Conservation (phyloP, 2,329 filamentous ascomycete genomes). For the Fusarium penzigii region DNA sequence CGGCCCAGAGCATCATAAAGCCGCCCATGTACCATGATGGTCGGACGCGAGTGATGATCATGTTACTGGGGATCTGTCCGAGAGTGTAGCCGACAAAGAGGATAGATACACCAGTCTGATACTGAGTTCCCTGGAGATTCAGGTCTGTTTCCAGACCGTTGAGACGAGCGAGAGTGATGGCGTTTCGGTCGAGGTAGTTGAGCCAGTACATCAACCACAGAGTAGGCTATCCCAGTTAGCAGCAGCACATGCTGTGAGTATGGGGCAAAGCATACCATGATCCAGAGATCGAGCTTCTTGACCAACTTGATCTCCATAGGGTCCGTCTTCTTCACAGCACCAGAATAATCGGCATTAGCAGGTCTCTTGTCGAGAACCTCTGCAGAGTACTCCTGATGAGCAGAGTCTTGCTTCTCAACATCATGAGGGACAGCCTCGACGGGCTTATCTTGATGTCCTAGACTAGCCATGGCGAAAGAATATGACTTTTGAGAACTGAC, state of each 20-base stretch:
- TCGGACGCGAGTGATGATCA: slow-evolving; percentile 42
- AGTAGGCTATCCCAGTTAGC: neutral
- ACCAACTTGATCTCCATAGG: slow-evolving; percentile 21
- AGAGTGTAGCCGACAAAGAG: slow-evolving; percentile 45
- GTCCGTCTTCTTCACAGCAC: slow-evolving; percentile 20
- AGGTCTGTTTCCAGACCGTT: slow-evolving; percentile 28
- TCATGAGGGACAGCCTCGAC: slow-evolving; percentile 7
- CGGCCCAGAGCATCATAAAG: slow-evolving; percentile 48
- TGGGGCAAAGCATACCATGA: slow-evolving; percentile 10
- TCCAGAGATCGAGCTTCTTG: slow-evolving; percentile 21
- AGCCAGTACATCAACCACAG: slow-evolving; percentile 38
- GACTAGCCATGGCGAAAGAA: slow-evolving; percentile 9
- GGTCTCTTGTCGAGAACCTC: slow-evolving; percentile 19
- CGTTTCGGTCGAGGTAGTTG: slow-evolving; percentile 46
- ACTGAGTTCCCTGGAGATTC: slow-evolving; percentile 18
- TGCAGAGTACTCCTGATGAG: slow-evolving; percentile 20
- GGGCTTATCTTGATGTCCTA: slow-evolving; percentile 8
- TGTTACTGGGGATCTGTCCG: slow-evolving; percentile 42
- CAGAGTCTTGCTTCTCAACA: slow-evolving; percentile 19
- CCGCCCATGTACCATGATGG: slow-evolving; percentile 42
- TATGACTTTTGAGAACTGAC: neutral
- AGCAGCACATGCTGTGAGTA: neutral
- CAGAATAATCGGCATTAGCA: slow-evolving; percentile 22
- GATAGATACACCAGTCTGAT: slow-evolving; percentile 25
- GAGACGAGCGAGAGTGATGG: slow-evolving; percentile 42